phyloP scores from a whole-genome alignment of 2,329 filamentous ascomycete genomes.

The Cladobotryum mycophilum region DNA sequence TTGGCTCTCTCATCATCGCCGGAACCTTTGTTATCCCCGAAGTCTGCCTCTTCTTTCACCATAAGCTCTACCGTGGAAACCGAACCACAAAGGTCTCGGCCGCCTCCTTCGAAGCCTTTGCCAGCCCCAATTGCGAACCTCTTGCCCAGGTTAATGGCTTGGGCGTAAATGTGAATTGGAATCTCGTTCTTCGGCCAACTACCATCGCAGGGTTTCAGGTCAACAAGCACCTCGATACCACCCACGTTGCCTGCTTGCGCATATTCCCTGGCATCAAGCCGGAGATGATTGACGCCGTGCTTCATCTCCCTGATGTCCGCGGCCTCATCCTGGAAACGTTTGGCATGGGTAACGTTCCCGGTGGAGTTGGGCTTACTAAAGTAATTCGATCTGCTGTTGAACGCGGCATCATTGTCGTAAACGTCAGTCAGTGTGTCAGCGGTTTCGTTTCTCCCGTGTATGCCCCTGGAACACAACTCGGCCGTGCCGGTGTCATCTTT shows the following conservation, averaged over 20 bases:
- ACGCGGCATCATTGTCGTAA: constrained; percentile 79
- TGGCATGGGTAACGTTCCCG: constrained; percentile 85
- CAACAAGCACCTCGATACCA: constrained; percentile 70
- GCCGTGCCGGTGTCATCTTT: constrained; percentile 79
- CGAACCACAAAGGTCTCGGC: constrained; percentile 82
- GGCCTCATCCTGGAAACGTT: constrained; percentile 88
- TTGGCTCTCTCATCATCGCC: constrained; percentile 82
- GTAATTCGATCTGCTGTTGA: constrained; percentile 72
- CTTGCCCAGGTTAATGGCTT: constrained; percentile 76
- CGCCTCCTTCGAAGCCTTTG: constrained; percentile 80
- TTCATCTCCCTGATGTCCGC: constrained; percentile 67
- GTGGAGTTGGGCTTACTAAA: constrained; percentile 68
- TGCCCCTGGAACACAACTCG: constrained; percentile 69
- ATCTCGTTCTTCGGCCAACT: constrained; percentile 67
- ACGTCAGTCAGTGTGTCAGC: constrained; percentile 81
- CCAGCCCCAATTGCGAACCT: constrained; percentile 77
- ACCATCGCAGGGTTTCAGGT: constrained; percentile 68
- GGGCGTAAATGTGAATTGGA: constrained; percentile 76
- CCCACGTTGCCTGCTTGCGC: constrained; percentile 82
- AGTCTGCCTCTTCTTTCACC: constrained; percentile 90
- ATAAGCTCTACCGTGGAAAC: constrained; percentile 84
- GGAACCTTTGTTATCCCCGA: constrained; percentile 91
- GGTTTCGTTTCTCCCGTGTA: constrained; percentile 75
- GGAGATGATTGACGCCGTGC: constrained; percentile 84
- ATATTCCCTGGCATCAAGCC: constrained; percentile 90